Evolutionary conservation across 441 rosid species (phyloP).

Genomic region (Croton setiger): DNA sequence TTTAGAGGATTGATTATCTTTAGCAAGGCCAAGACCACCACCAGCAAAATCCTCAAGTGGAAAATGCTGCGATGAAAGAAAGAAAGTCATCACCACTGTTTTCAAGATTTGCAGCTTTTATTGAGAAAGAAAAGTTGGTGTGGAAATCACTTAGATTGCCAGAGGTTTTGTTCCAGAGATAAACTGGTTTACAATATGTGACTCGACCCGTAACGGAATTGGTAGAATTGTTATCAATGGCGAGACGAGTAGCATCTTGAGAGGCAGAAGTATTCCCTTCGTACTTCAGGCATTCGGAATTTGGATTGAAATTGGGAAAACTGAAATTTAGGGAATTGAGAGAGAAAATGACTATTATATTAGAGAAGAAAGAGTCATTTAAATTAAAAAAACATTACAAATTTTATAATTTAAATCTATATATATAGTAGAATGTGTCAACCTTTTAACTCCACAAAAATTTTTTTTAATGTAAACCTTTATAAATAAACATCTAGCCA

Average conservation of each 20-base stretch:
- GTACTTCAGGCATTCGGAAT: rapidly evolving
- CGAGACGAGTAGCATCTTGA: neutral
- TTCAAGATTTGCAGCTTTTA: neutral
- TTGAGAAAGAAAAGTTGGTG: constrained; percentile 28
- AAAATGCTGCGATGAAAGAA: constrained; percentile 21
- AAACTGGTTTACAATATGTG: constrained; percentile 12
- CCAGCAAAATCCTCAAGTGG: neutral
- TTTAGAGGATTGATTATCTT: neutral
- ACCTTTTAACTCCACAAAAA: no score
- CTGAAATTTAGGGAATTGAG: neutral
- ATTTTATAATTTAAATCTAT: no score
- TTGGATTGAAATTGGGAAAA: neutral
- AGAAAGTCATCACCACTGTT: constrained; percentile 22
- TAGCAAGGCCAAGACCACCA: constrained; percentile 21
- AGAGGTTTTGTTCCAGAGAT: constrained; percentile 26
- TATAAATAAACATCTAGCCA: no score
- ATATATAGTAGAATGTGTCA: no score
- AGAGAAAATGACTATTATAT: neutral
- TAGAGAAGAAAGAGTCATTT: neutral
- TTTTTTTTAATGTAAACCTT: no score
- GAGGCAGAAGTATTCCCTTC: neutral
- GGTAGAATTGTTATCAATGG: rapidly evolving
- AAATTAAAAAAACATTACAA: no score
- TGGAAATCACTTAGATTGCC: constrained; percentile 22
- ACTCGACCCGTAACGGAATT: neutral